Evolutionary conservation across 192 early-diverging fungal genomes (phyloP).

Genomic region (Martensiomyces pterosporus): DNA sequence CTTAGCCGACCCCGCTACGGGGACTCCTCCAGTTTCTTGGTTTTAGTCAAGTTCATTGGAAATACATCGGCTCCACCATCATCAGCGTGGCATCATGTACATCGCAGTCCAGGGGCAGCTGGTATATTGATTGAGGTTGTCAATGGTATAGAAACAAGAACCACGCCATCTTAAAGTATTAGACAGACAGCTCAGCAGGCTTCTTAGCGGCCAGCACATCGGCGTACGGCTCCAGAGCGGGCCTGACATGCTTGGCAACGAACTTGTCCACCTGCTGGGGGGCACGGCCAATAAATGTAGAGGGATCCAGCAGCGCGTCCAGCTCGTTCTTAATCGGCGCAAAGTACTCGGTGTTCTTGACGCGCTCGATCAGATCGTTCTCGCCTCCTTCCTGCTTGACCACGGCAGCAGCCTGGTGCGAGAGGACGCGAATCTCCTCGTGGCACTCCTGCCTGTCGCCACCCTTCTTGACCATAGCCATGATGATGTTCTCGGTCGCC

Average conservation of each 20-base stretch:
- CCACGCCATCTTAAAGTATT: too few species aligned
- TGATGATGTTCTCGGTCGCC: constrained; percentile 99
- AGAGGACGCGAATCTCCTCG: constrained; percentile 93
- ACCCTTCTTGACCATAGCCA: constrained; percentile 96
- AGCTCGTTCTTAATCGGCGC: constrained; percentile 75
- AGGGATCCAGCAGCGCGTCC: constrained; percentile 76
- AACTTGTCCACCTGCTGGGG: constrained; percentile 91
- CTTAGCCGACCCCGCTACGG: too few species aligned
- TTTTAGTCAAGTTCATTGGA: too few species aligned
- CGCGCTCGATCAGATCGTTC: constrained; percentile 93
- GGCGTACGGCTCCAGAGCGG: constrained; percentile 75
- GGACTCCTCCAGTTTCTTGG: too few species aligned
- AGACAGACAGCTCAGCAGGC: constrained; percentile 44
- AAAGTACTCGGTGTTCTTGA: constrained; percentile 82
- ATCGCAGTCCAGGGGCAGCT: too few species aligned
- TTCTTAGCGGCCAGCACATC: constrained; percentile 53
- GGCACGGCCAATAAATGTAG: constrained; percentile 91
- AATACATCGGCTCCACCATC: too few species aligned
- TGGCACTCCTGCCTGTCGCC: constrained; percentile 95
- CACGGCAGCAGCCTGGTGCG: constrained; percentile 83
- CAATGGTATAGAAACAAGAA: too few species aligned
- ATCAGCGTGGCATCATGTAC: too few species aligned
- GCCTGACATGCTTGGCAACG: constrained; percentile 72
- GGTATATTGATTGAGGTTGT: too few species aligned
- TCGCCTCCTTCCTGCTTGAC: constrained; percentile 92